A percentile compares a stretch with the other conserved stretches of the same genome.
Conservation (phyloP, 495 filamentous ascomycete species). For the Patellaria atrata region DNA sequence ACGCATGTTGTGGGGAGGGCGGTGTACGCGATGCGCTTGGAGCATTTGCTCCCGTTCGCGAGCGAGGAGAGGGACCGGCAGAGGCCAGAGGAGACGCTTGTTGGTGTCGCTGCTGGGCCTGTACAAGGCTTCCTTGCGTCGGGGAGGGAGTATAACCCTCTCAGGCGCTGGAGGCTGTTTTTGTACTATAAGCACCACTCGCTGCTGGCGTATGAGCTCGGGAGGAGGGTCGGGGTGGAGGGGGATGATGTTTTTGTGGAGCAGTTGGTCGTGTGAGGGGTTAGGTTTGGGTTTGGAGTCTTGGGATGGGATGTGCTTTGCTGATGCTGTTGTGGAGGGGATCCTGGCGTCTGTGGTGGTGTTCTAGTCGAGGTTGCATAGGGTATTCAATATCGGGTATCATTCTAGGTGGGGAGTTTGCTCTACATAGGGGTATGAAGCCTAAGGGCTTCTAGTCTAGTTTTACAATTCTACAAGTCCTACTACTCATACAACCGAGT, state of each 20-base stretch:
- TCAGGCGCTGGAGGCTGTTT: slow-evolving; percentile 52
- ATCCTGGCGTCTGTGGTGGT: no score
- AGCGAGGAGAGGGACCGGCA: slow-evolving; percentile 31
- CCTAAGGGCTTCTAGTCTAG: no score
- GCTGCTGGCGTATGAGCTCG: slow-evolving; percentile 70
- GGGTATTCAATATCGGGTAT: no score
- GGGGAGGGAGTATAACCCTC: slow-evolving; percentile 11
- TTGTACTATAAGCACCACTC: slow-evolving; percentile 63
- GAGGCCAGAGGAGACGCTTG: slow-evolving; percentile 33
- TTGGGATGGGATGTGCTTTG: no score
- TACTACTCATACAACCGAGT: no score
- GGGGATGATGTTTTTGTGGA: slow-evolving; percentile 14
- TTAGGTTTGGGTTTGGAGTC: no score
- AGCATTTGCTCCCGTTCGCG: slow-evolving; percentile 17
- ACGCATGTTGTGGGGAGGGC: slow-evolving; percentile 23
- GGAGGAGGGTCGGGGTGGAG: slow-evolving; percentile 11
- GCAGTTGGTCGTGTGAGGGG: no score
- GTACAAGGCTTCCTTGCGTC: slow-evolving; percentile 42
- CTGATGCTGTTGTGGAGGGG: no score
- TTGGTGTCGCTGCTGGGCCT: slow-evolving; percentile 44
- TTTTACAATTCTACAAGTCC: no score
- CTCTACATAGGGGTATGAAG: no score
- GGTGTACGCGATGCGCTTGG: slow-evolving; percentile 35
- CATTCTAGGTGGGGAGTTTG: no score
- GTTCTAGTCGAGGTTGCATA: no score